These are phyloP conservation scores for Phytophthora constricta DNA, from an alignment of 352 stramenopile species.

Conservation along the genomic window DNA sequence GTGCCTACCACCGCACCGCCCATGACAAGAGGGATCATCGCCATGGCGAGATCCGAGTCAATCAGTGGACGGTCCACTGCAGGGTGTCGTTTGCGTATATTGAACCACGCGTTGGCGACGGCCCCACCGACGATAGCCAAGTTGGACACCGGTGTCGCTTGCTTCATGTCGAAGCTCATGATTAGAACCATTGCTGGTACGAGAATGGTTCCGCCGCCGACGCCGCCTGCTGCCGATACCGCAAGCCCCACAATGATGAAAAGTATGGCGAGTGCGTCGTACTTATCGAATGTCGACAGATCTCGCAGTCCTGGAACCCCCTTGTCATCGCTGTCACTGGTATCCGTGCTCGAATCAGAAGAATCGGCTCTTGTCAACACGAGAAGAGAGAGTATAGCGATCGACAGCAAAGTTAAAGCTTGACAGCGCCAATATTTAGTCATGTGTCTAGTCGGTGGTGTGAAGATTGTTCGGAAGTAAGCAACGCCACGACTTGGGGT, in stretches of 20 bases:
- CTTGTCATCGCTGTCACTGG: conserved; percentile 21
- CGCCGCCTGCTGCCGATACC: conserved; percentile 49
- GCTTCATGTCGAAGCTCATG: conserved; percentile 70
- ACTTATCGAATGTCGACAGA: conserved; percentile 42
- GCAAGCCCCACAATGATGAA: conserved; percentile 49
- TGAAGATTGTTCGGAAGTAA: conserved; percentile 13
- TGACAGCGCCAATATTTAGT: no score
- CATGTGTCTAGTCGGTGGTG: neutral
- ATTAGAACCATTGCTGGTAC: conserved; percentile 55
- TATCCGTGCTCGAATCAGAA: conserved; percentile 12
- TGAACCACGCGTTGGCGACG: conserved; percentile 63
- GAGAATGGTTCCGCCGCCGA: conserved; percentile 55
- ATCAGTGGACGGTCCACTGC: conserved; percentile 56
- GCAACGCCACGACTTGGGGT: neutral
- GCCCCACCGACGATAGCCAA: conserved; percentile 61
- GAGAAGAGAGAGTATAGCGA: conserved; percentile 9
- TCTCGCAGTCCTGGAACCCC: conserved; percentile 8
- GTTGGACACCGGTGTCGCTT: conserved; percentile 55
- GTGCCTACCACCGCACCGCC: conserved; percentile 59
- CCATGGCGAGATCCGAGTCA: conserved; percentile 53
- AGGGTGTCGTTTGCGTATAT: conserved; percentile 60
- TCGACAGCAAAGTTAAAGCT: conserved; percentile 3
- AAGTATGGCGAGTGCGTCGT: conserved; percentile 44
- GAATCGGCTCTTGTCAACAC: neutral
- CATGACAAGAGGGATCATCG: conserved; percentile 66